A percentile compares a stretch with the other conserved stretches of the same genome.
Conservation (phyloP, 148 eudicot species). For the Nyssa sinensis region DNA sequence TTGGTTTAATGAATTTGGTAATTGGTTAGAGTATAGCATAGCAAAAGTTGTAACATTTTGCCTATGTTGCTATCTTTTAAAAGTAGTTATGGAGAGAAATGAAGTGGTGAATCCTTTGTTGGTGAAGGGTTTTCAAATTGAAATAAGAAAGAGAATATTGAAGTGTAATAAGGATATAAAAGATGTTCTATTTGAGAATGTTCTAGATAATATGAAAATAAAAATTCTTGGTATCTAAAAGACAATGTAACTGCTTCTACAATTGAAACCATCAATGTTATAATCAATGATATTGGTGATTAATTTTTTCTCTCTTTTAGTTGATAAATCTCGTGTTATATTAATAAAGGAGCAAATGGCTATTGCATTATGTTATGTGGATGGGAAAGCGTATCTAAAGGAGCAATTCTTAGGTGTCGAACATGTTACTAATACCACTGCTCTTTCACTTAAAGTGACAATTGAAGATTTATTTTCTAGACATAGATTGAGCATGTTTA, state of each 20-base stretch:
- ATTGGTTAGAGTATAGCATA: constrained; percentile 9
- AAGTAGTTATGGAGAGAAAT: no score
- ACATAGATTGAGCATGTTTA: not conserved
- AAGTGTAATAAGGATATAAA: no score
- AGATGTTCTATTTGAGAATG: not conserved
- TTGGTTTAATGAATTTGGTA: not conserved
- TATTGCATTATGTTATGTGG: not conserved
- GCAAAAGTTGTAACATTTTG: constrained; percentile 1
- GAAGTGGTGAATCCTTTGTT: not conserved
- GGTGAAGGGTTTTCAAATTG: not conserved
- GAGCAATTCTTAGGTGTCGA: not conserved
- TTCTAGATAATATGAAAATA: not conserved
- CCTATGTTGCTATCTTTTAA: not conserved
- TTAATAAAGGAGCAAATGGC: not conserved
- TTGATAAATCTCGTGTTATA: not conserved
- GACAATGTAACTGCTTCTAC: not conserved
- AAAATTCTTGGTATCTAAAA: not conserved
- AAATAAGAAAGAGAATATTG: no score
- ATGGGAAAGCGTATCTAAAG: not conserved
- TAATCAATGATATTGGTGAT: not conserved
- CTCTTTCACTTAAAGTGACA: not conserved
- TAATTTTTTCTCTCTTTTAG: not conserved
- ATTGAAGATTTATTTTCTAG: no score
- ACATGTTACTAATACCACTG: not conserved
- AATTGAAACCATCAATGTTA: not conserved